These are phyloP conservation scores for Boletus pseudo-olivaceus DNA, from an alignment of 768 basidiomycete genomes.

Conservation along the genomic window DNA sequence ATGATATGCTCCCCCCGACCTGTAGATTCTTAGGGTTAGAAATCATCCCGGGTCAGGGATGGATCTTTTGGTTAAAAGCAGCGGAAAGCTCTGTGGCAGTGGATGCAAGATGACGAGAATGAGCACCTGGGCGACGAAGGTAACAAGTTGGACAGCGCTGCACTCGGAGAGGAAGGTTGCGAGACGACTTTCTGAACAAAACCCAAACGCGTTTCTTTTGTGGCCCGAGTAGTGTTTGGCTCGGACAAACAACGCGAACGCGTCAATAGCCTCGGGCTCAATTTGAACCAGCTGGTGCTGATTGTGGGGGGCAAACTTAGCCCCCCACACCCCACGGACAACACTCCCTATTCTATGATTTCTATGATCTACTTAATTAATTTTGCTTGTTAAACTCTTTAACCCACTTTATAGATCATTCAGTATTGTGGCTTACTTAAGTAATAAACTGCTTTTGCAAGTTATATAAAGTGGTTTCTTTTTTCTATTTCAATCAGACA, in stretches of 20 bases:
- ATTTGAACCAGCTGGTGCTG: not conserved
- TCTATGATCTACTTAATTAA: too few relatives aligned
- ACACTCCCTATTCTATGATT: too few relatives aligned
- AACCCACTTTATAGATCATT: too few relatives aligned
- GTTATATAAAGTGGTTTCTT: too few relatives aligned
- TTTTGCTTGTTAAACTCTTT: too few relatives aligned
- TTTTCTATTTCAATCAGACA: too few relatives aligned
- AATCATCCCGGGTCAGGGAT: slow-evolving; percentile 43
- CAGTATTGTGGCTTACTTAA: too few relatives aligned
- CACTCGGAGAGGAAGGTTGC: slow-evolving; percentile 6
- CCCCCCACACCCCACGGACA: too few relatives aligned
- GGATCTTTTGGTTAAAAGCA: slow-evolving; percentile 51
- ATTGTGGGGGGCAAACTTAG: too few relatives aligned
- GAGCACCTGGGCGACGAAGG: slow-evolving; percentile 51
- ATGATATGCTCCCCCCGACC: slow-evolving; percentile 31
- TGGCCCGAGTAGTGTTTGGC: slow-evolving; percentile 17
- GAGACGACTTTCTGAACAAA: not conserved
- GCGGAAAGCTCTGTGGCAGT: slow-evolving; percentile 30
- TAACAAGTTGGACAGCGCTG: slow-evolving; percentile 19
- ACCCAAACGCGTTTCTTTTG: slow-evolving; percentile 2
- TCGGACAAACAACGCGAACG: slow-evolving; percentile 19
- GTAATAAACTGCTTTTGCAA: too few relatives aligned
- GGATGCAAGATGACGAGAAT: slow-evolving; percentile 26
- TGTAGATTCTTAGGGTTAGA: slow-evolving; percentile 58
- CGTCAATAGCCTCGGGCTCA: not conserved